These are phyloP conservation scores for Lantana camara DNA, from an alignment of 257 asterid genomes.

Conservation along the genomic window DNA sequence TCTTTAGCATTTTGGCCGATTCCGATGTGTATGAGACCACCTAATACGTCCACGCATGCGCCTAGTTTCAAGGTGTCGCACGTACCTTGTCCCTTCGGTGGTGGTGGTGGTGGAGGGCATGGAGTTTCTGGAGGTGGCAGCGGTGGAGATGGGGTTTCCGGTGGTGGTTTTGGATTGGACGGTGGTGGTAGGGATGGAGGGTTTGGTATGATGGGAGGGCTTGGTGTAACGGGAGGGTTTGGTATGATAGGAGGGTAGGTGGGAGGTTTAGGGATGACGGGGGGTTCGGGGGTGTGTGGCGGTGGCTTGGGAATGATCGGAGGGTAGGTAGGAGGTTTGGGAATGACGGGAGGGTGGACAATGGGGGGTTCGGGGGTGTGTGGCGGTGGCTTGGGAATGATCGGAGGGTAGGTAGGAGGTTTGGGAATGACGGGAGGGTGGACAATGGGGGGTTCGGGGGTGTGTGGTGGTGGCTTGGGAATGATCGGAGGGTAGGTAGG, in stretches of 20 bases:
- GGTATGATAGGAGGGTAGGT: conserved; percentile 23
- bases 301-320: conserved; percentile 36
- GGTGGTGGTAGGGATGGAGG: conserved; percentile 24
- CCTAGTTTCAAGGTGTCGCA: conserved; percentile 59
- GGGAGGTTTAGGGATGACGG: conserved; percentile 29
- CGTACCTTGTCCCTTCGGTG: conserved; percentile 31
- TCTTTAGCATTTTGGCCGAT: conserved; percentile 55
- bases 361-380: conserved; percentile 31
- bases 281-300: conserved; percentile 27
- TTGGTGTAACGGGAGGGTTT: conserved; percentile 26
- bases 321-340: conserved; percentile 33
- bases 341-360: conserved; percentile 24
- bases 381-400: conserved; percentile 31
- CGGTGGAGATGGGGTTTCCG: conserved; percentile 21
- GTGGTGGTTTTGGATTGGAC: conserved; percentile 14
- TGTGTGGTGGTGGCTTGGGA: conserved; percentile 26
- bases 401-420: conserved; percentile 21
- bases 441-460: conserved; percentile 24
- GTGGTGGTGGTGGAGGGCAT: conserved; percentile 31
- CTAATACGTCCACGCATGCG: conserved; percentile 54
- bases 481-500: conserved; percentile 14
- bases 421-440: conserved; percentile 15
- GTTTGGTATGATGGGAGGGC: conserved; percentile 26
- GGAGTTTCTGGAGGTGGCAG: conserved; percentile 25
- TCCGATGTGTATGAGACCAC: conserved; percentile 64